Conservation (phyloP, 306 rosid species). For the Trichosanthes cucumerina region DNA sequence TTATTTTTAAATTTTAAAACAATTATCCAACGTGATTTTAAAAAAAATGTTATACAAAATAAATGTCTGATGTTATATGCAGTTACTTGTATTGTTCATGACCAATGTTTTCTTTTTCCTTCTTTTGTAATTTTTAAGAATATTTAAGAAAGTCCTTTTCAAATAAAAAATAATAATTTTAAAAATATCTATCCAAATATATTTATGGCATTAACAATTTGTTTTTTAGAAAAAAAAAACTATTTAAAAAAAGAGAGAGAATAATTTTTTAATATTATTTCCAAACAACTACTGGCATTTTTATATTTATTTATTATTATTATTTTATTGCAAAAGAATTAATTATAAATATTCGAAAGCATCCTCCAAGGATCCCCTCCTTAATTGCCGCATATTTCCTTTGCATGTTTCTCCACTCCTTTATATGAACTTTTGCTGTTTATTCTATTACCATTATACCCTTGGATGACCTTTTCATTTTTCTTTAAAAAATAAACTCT, state of each 20-base stretch:
- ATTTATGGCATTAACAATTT: background rate
- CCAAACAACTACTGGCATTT: background rate
- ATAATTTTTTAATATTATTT: background rate
- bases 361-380: background rate
- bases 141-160: background rate
- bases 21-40: no score
- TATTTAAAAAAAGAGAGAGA: background rate
- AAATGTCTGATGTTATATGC: no score
- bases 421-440: background rate
- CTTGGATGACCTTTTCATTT: background rate
- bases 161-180: background rate
- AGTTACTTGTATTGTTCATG: no score
- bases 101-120: background rate
- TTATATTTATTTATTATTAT: background rate
- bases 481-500: background rate
- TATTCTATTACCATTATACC: background rate
- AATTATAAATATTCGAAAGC: background rate
- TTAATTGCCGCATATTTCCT: conserved; percentile 5
- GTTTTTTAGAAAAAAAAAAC: background rate
- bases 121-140: background rate
- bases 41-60: no score
- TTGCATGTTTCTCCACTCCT: conserved; percentile 1
- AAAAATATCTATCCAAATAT: background rate
- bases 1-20: no score
- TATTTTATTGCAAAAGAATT: background rate